Evolutionary conservation across 345 rosid genomes (phyloP).

Genomic region (Salix exigua): DNA sequence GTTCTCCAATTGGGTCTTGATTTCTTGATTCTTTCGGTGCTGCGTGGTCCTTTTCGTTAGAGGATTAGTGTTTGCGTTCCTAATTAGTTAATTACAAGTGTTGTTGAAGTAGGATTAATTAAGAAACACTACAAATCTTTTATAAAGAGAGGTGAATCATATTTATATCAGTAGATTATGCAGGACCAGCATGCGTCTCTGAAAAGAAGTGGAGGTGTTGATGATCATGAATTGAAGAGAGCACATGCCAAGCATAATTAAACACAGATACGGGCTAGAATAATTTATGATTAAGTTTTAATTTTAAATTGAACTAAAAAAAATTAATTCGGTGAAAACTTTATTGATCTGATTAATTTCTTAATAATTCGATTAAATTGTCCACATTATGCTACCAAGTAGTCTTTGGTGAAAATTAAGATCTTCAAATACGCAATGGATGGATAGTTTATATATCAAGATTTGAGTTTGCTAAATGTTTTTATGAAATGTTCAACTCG

Average conservation of each 20-base stretch:
- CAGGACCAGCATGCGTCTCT: conserved; percentile 4
- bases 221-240: conserved; percentile 17
- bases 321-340: too few relatives aligned
- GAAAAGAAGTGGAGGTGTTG: background rate
- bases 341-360: too few relatives aligned
- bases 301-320: too few relatives aligned
- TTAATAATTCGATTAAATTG: too few relatives aligned
- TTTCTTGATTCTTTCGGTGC: background rate
- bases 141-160: background rate
- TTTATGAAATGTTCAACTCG: too few relatives aligned
- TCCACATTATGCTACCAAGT: too few relatives aligned
- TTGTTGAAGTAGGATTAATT: background rate
- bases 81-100: background rate
- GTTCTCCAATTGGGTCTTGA: background rate
- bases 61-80: background rate
- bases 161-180: background rate
- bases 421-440: too few relatives aligned
- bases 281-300: too few relatives aligned
- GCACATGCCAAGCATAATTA: conserved; percentile 24
- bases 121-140: background rate
- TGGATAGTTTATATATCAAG: too few relatives aligned
- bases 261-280: background rate
- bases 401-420: too few relatives aligned
- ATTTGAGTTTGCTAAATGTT: background rate
- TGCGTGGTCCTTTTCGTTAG: background rate